Evolutionary conservation across 495 filamentous ascomycete genomes (phyloP).

Genomic region (Filosporella fistucella): DNA sequence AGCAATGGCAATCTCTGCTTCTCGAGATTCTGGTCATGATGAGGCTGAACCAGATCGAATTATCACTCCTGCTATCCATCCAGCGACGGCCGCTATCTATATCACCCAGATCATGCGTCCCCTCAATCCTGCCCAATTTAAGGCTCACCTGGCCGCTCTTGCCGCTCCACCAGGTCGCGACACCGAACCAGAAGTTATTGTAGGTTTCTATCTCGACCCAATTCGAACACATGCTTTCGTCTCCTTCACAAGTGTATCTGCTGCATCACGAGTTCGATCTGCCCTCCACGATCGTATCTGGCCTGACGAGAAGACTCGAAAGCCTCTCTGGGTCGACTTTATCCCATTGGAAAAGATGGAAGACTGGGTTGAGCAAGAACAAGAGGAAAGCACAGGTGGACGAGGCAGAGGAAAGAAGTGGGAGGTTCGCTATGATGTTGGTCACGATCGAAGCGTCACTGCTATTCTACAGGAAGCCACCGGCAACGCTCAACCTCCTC

Average conservation of each 20-base stretch:
- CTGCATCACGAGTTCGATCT: conserved; percentile 74
- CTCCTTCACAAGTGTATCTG: conserved; percentile 57
- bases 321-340: conserved; percentile 86
- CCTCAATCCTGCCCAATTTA: conserved; percentile 59
- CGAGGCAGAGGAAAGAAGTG: conserved; percentile 45
- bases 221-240: conserved; percentile 89
- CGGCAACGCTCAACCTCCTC: conserved; percentile 23
- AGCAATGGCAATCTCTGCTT: conserved; percentile 1
- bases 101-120: conserved; percentile 91
- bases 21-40: conserved; percentile 4
- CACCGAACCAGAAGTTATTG: conserved; percentile 48
- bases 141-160: conserved; percentile 61
- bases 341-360: conserved; percentile 69
- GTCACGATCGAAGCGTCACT: conserved; percentile 46
- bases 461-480: conserved; percentile 51
- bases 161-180: conserved; percentile 52
- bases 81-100: conserved; percentile 81
- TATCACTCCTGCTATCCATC: conserved; percentile 68
- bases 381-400: conserved; percentile 43
- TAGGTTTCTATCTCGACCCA: conserved; percentile 71
- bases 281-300: conserved; percentile 74
- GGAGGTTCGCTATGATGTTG: conserved; percentile 67
- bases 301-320: conserved; percentile 83
- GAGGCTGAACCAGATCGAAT: conserved; percentile 24
- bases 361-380: conserved; percentile 72